Percentiles rank a stretch among this genome's conserved stretches.
Evolutionary conservation across 2,329 filamentous ascomycete genomes (phyloP).

Genomic region (Teratosphaeria destructans): DNA sequence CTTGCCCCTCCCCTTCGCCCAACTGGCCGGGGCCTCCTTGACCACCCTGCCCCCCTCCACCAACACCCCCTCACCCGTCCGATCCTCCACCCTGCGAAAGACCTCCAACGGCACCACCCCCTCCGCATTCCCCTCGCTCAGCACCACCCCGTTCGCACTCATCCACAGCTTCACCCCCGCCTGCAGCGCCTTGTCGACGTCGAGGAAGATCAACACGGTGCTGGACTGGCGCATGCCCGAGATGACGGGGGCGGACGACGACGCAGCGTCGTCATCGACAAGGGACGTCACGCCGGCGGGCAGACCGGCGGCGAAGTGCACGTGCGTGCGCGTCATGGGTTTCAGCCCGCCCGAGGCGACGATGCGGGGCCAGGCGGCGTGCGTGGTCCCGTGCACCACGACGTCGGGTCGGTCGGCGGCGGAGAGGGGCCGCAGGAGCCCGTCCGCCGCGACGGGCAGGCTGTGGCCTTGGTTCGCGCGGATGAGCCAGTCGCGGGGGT

Average conservation of each 20-base stretch:
- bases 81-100: slow-evolving; percentile 60
- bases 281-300: slow-evolving; percentile 38
- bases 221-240: slow-evolving; percentile 39
- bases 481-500: slow-evolving; percentile 63
- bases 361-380: slow-evolving; percentile 67
- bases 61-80: slow-evolving; percentile 51
- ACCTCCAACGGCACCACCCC: slow-evolving; percentile 56
- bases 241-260: slow-evolving; percentile 45
- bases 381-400: slow-evolving; percentile 84
- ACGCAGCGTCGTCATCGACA: slow-evolving; percentile 13
- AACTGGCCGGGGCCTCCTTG: slow-evolving; percentile 53
- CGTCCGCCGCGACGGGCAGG: slow-evolving; percentile 62
- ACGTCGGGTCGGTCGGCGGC: slow-evolving; percentile 25
- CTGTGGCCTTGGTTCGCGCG: slow-evolving; percentile 93
- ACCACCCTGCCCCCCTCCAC: slow-evolving; percentile 60
- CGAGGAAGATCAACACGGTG: slow-evolving; percentile 65
- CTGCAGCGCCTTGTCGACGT: slow-evolving; percentile 66
- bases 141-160: slow-evolving; percentile 40
- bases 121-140: slow-evolving; percentile 40
- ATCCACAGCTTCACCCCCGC: slow-evolving; percentile 55
- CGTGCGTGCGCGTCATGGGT: slow-evolving; percentile 74
- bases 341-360: slow-evolving; percentile 65
- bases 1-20: slow-evolving; percentile 25
- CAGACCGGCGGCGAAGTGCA: slow-evolving; percentile 76
- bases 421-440: slow-evolving; percentile 59